Base-by-base conservation (phyloP, 106 monocot species). In the Dendrobium nobile region DNA sequence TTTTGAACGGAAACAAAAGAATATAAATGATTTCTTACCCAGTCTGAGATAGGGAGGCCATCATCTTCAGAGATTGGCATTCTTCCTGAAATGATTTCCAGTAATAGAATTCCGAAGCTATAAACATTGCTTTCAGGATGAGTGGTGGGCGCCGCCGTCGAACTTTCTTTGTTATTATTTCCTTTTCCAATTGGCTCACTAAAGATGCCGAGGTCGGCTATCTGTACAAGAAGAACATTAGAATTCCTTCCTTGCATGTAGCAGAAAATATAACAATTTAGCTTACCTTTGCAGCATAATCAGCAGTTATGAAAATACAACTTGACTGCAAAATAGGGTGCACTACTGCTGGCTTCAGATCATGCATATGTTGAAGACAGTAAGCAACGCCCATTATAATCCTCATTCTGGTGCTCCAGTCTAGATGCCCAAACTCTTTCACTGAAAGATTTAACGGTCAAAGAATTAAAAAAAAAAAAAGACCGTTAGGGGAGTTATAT, bases 291-390 rank as follows among this genome's bases (percentile, higher is more conserved):
- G 93, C 91, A 75, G 99, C 91, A 84, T 74, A 91, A 87, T 99
- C 99, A 77, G 95, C 99, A 4, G 95, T 91, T 81, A 99, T 45
- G 27, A 86, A 85, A 17, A 99, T 85, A 31, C 83, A 55, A 80
- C 55, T 84, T 24, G 99, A 93, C 20, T 84, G 88, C 64, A 99
- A 48, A 83, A 90, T 82, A 15, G 90, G 85, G 73, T 87, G 90
- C 16, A 87, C 58, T 20, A 95, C 79, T 16, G 91, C 85, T 73
- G 99, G 95, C 43, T 88, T 91, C 28, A 93, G 87, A 40, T 93
- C 88, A 79, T 99, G 99, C 93, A 95, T 90, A 77, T 93, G 86
- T 77, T 95, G 99, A 72, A 93, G 86, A 61, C 95, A 99, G 74
- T 99, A 95, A 7, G 89, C 89, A 10, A 87, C 85, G 33, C 99